Conservation (phyloP, 2,329 filamentous ascomycete species). For the Pseudogymnoascus sp. region DNA sequence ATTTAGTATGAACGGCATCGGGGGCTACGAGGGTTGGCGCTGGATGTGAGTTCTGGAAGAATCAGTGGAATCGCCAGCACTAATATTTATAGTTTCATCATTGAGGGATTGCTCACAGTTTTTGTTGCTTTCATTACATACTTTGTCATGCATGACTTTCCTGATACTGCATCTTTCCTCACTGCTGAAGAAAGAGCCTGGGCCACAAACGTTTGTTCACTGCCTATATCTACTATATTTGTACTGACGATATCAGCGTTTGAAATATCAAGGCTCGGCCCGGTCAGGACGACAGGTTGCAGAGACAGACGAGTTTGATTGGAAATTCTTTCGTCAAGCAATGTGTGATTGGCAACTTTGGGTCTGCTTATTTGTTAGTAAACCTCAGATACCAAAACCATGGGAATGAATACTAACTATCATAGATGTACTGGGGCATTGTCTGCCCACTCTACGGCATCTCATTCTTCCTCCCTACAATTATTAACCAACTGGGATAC, state of each 20-base stretch:
- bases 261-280: slow-evolving; percentile 19
- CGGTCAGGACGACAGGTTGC: slow-evolving; percentile 19
- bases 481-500: slow-evolving; percentile 41
- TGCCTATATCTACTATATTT: background rate
- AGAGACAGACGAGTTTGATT: slow-evolving; percentile 25
- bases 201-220: slow-evolving; percentile 8
- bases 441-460: slow-evolving; percentile 38
- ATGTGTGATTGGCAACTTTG: slow-evolving; percentile 42
- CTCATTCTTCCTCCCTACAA: slow-evolving; percentile 36
- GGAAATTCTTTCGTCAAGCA: slow-evolving; percentile 32
- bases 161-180: slow-evolving; percentile 36
- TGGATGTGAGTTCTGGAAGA: slow-evolving; percentile 46
- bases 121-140: slow-evolving; percentile 30
- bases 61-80: background rate
- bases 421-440: slow-evolving; percentile 53
- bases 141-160: slow-evolving; percentile 42
- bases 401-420: background rate
- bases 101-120: slow-evolving; percentile 40
- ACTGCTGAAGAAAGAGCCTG: slow-evolving; percentile 31
- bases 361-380: slow-evolving; percentile 18
- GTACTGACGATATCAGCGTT: slow-evolving; percentile 14
- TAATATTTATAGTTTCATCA: slow-evolving; percentile 32
- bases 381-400: background rate
- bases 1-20: slow-evolving; percentile 40
- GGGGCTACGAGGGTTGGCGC: slow-evolving; percentile 38